phyloP scores from a whole-genome alignment of 225 moss, liverwort and hornwort species.

The Pseudisothecium myosuroides region DNA sequence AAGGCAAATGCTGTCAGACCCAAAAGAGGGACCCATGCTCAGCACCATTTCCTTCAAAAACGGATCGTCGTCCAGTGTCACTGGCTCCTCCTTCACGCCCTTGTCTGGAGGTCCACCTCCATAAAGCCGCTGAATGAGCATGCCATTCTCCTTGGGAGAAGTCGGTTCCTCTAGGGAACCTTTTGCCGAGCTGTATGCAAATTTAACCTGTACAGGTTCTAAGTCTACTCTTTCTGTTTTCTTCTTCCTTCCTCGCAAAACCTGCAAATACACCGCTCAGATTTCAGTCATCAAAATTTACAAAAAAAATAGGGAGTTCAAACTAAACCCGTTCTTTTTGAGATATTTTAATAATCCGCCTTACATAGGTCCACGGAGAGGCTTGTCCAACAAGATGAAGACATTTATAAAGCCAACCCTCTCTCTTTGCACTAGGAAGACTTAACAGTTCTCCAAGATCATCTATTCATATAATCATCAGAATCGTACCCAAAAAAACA shows the following conservation, averaged over 20 bases:
- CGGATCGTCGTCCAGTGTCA: slow-evolving; percentile 13
- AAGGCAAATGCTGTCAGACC: slow-evolving; percentile 15
- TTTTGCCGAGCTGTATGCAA: slow-evolving; percentile 36
- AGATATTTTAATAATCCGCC: background rate
- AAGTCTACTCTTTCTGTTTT: background rate
- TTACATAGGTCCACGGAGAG: background rate
- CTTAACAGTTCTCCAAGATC: background rate
- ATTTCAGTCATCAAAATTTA: background rate
- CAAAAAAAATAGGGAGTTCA: background rate
- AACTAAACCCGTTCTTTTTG: too few species aligned
- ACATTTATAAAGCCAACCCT: background rate
- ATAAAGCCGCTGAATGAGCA: slow-evolving; percentile 12
- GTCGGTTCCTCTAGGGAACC: background rate
- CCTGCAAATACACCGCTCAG: background rate
- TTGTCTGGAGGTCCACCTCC: slow-evolving; percentile 25
- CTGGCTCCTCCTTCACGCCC: slow-evolving; percentile 19
- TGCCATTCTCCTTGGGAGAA: slow-evolving; percentile 2
- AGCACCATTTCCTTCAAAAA: slow-evolving; percentile 43
- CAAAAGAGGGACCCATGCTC: slow-evolving; percentile 29
- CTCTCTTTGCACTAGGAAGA: background rate
- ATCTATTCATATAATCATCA: background rate
- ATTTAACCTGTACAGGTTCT: slow-evolving; percentile 7
- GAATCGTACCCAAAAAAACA: background rate
- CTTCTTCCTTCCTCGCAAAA: slow-evolving; percentile 42
- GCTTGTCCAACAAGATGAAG: background rate